Conservation (phyloP, 2,329 filamentous ascomycete species). For the Diplodia mutila region DNA sequence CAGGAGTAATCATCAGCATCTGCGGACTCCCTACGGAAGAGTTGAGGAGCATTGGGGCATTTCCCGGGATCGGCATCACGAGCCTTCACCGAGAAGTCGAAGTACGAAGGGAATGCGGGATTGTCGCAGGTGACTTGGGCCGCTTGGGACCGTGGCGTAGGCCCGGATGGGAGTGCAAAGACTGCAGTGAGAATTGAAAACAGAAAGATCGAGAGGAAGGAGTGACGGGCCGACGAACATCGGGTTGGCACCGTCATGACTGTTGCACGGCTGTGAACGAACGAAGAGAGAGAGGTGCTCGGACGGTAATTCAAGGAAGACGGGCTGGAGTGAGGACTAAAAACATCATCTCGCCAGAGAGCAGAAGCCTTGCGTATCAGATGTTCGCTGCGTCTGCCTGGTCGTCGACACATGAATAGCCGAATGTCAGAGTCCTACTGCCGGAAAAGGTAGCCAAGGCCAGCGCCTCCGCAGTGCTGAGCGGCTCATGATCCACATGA, state of each 20-base stretch:
- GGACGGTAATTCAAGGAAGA: neutral
- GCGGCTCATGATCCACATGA: too few species aligned
- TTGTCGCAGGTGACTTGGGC: neutral
- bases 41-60: neutral
- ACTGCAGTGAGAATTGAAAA: neutral
- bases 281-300: neutral
- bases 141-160: neutral
- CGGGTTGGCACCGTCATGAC: neutral
- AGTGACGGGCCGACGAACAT: neutral
- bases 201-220: neutral
- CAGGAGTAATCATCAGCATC: neutral
- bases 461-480: too few species aligned
- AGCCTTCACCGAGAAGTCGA: neutral
- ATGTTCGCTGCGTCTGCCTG: too few species aligned
- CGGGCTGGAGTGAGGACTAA: too few species aligned
- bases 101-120: neutral
- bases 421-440: too few species aligned
- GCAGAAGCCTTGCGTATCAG: neutral
- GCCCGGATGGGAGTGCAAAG: neutral
- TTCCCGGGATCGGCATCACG: neutral
- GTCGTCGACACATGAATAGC: too few species aligned
- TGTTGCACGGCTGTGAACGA: neutral
- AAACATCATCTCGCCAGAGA: too few species aligned
- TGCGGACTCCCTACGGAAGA: neutral
- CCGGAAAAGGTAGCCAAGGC: too few species aligned